Evolutionary conservation across 352 stramenopile genomes (phyloP), one percentile per base, ranked within the genome.

Genomic region (Globisporangium spiculum): DNA sequence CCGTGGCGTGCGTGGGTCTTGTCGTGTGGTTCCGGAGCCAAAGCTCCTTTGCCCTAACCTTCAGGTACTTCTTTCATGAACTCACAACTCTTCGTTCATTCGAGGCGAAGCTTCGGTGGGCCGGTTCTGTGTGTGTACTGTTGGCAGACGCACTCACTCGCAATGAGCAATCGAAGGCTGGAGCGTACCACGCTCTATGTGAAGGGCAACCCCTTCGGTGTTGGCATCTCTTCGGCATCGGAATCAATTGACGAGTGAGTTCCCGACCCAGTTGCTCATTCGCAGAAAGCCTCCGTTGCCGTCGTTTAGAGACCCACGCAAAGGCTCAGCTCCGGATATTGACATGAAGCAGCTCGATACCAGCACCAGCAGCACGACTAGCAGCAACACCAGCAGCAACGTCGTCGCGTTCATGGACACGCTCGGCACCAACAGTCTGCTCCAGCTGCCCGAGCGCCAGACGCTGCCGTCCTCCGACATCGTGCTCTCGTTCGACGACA

Each of bases 401-500:
- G 22, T 60, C n/a, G 62, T 34, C 32, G 30, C 38, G 20, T 59
- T 59, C 26, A n/a, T 59, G 53, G 60, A 68, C 38, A 50, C 41
- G 20, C 16, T 68, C 26, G n/a, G 60, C 41, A 30, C 20, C 10
- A 30, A n/a, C 20, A 63, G 36, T 18, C 57, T 63, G 18, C 22
- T 63, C 32, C 32, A 44, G 20, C 57, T 63, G 4, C 57, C 36
- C 2, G 22, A 12, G 18, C 18, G 27, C 27, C 54, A 44, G 34
- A 52, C 34, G 36, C 52, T 16, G 8, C 46, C 52, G 32, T 44
- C 61, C n/a, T 60, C 62, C 34, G 62, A 67, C 14, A 61, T 67
- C 7, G 62, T 44, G 16, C 50, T 67, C 24, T 67, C 62, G 24
- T 58, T 61, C 22, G 62, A 67, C 18, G 62, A 67, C 52, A 22